Conservation (phyloP, 805 yeast genomes). For the Metschnikowia gelsemii region DNA sequence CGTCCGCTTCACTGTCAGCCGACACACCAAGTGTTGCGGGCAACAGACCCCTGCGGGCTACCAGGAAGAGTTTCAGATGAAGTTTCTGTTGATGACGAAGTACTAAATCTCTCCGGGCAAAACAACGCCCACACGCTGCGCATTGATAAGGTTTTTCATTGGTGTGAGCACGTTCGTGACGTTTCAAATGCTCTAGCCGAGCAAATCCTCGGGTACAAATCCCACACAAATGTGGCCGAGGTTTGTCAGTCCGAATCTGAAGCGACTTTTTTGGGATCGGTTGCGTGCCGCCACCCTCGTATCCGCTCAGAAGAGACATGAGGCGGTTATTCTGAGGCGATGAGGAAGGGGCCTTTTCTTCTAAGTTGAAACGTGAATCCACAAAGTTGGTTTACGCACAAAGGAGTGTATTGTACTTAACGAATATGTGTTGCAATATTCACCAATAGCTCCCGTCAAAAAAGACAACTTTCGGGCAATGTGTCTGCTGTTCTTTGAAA, state of each 20-base stretch:
- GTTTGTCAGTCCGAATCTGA: constrained; percentile 84
- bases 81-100: constrained; percentile 93
- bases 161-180: constrained; percentile 93
- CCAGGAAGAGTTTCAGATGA: constrained; percentile 41
- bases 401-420: no score
- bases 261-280: constrained; percentile 88
- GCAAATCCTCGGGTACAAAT: constrained; percentile 96
- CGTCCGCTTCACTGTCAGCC: constrained; percentile 17
- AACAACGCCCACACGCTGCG: constrained; percentile 93
- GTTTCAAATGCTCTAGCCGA: constrained; percentile 85
- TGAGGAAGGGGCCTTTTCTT: background rate
- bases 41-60: constrained; percentile 19
- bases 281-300: constrained; percentile 36
- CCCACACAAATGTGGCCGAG: constrained; percentile 87
- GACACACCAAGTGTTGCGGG: constrained; percentile 13
- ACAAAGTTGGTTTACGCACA: no score
- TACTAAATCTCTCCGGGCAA: constrained; percentile 86
- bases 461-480: no score
- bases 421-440: no score
- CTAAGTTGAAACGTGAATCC: no score
- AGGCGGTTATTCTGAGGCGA: background rate
- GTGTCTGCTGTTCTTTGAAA: no score
- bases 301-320: no score
- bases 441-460: no score
- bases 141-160: constrained; percentile 86